A percentile compares a stretch with the other conserved stretches of the same genome.
phyloP scores from a whole-genome alignment of 306 rosid genomes.

The Acacia confusa region DNA sequence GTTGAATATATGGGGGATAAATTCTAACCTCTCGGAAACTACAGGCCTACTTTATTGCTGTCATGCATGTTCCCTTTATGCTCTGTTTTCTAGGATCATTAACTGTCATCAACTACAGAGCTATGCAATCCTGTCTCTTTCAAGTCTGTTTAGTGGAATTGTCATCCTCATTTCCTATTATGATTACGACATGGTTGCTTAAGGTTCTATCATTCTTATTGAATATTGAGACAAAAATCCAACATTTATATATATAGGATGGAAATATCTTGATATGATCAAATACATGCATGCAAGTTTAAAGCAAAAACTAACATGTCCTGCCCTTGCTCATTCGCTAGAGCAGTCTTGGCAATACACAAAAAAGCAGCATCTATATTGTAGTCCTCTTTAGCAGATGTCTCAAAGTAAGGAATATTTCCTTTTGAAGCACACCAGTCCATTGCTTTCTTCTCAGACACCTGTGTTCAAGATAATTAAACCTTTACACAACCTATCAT shows the following conservation, averaged over 20 bases:
- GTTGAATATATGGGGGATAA: not conserved
- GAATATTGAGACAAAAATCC: not conserved
- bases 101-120: not conserved
- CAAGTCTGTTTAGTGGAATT: not conserved
- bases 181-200: not conserved
- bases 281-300: not conserved
- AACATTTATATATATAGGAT: not conserved
- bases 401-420: slow-evolving; percentile 84
- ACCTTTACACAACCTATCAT: not conserved
- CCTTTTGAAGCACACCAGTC: slow-evolving; percentile 92
- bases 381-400: slow-evolving; percentile 91
- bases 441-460: slow-evolving; percentile 92
- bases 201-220: not conserved
- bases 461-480: slow-evolving; percentile 56
- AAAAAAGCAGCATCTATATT: slow-evolving; percentile 88
- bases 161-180: not conserved
- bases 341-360: slow-evolving; percentile 80
- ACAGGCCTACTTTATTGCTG: not conserved
- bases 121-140: not conserved
- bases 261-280: not conserved
- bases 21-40: not conserved
- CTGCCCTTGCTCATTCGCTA: slow-evolving; percentile 74
- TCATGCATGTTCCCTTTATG: not conserved
- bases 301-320: slow-evolving; percentile 65
- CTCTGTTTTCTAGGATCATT: not conserved